phyloP scores from a whole-genome alignment of 768 basidiomycete genomes.

The Mycena polygramma region DNA sequence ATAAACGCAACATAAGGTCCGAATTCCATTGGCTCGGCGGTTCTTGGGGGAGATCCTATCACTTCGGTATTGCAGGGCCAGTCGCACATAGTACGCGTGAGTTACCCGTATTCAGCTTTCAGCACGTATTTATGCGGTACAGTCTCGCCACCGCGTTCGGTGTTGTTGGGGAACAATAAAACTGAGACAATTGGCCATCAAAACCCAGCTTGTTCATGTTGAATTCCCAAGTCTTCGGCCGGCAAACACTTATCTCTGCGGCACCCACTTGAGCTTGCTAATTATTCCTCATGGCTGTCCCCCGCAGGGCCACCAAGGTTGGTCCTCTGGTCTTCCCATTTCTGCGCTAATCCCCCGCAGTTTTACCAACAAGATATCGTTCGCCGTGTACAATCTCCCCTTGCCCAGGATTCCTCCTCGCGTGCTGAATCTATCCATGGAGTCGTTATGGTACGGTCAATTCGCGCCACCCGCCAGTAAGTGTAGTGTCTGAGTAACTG shows the following conservation, averaged over 20 bases:
- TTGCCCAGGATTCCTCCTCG: conserved; percentile 40
- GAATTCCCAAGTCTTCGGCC: background rate
- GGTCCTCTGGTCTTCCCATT: background rate
- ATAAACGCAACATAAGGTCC: conserved; percentile 1
- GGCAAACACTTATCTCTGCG: background rate
- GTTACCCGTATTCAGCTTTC: too few species aligned
- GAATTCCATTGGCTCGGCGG: conserved; percentile 10
- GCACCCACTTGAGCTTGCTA: background rate
- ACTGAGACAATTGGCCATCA: background rate
- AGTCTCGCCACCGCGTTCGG: too few species aligned
- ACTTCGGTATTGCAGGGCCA: background rate
- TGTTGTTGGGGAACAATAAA: background rate
- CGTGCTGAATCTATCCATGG: conserved; percentile 49
- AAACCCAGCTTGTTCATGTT: conserved; percentile 3
- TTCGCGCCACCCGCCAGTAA: conserved; percentile 2
- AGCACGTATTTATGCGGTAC: too few species aligned
- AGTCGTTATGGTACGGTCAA: conserved; percentile 71
- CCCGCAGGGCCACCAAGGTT: conserved; percentile 28
- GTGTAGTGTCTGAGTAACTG: conserved; percentile 2
- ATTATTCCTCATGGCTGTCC: conserved; percentile 16
- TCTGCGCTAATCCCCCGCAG: conserved; percentile 47
- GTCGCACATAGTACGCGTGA: conserved; percentile 16
- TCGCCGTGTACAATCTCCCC: conserved; percentile 55
- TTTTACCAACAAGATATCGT: conserved; percentile 81
- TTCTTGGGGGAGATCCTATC: conserved; percentile 5